Conservation (phyloP, 306 rosid species). For the Corylus avellana region DNA sequence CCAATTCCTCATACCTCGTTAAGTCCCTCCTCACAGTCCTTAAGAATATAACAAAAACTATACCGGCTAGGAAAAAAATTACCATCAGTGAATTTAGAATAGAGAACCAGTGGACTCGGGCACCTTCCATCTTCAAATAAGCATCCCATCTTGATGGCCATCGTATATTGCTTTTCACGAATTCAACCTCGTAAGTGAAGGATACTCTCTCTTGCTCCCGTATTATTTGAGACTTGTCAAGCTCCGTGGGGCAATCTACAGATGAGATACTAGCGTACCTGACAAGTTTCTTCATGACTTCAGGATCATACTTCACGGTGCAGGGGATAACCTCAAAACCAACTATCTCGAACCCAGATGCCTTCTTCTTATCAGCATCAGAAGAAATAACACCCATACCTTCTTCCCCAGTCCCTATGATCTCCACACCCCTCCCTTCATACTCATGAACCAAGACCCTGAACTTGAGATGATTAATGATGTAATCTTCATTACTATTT, state of each 20-base stretch:
- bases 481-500: slow-evolving; percentile 65
- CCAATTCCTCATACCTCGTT: slow-evolving; percentile 92
- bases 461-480: slow-evolving; percentile 87
- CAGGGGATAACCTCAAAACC: slow-evolving; percentile 92
- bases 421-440: slow-evolving; percentile 77
- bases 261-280: slow-evolving; percentile 40
- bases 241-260: slow-evolving; percentile 60
- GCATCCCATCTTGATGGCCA: slow-evolving; percentile 99
- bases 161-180: slow-evolving; percentile 73
- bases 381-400: slow-evolving; percentile 71
- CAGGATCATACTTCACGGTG: slow-evolving; percentile 64
- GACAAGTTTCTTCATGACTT: slow-evolving; percentile 49
- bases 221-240: slow-evolving; percentile 71
- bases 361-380: slow-evolving; percentile 67
- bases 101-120: slow-evolving; percentile 92
- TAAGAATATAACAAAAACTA: slow-evolving; percentile 88
- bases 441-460: slow-evolving; percentile 85
- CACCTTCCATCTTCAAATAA: slow-evolving; percentile 93
- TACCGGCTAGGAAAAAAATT: slow-evolving; percentile 89
- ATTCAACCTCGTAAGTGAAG: slow-evolving; percentile 89
- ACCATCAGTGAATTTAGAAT: slow-evolving; percentile 77
- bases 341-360: slow-evolving; percentile 88
- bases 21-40: slow-evolving; percentile 95
- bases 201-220: slow-evolving; percentile 76
- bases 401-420: slow-evolving; percentile 93